Conservation (phyloP, 2,329 filamentous ascomycete species). For the Tolypocladium paradoxum region DNA sequence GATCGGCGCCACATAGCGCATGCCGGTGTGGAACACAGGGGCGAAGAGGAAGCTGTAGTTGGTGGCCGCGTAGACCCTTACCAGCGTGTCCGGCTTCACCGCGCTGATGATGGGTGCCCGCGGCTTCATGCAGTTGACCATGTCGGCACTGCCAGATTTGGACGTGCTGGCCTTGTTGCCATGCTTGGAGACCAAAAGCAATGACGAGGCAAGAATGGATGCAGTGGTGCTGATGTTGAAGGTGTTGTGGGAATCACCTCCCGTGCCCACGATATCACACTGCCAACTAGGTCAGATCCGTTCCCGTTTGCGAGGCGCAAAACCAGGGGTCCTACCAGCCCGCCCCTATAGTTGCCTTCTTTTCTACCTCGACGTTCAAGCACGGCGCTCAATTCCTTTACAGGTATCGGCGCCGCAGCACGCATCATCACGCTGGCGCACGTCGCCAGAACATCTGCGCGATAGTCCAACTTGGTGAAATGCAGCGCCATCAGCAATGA, state of each 20-base stretch:
- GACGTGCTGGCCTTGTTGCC: slow-evolving; percentile 93
- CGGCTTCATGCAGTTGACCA: slow-evolving; percentile 66
- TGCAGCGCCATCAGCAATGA: slow-evolving; percentile 84
- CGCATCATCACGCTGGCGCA: slow-evolving; percentile 77
- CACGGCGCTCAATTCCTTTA: slow-evolving; percentile 46
- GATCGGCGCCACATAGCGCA: slow-evolving; percentile 78
- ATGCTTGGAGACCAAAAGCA: slow-evolving; percentile 85
- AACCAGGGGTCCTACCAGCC: slow-evolving; percentile 53
- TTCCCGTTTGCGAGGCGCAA: not conserved
- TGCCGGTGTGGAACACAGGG: slow-evolving; percentile 90
- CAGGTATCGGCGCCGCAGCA: slow-evolving; percentile 64
- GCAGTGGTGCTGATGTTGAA: slow-evolving; percentile 97
- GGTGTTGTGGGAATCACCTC: slow-evolving; percentile 91
- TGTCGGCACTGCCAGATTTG: slow-evolving; percentile 88
- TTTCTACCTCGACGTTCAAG: slow-evolving; percentile 49
- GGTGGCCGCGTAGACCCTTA: slow-evolving; percentile 61
- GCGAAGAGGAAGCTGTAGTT: slow-evolving; percentile 97
- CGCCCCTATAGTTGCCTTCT: slow-evolving; percentile 69
- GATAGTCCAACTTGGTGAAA: slow-evolving; percentile 77
- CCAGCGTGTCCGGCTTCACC: slow-evolving; percentile 61
- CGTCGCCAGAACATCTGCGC: slow-evolving; percentile 75
- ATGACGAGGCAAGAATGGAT: slow-evolving; percentile 79
- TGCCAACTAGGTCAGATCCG: slow-evolving; percentile 13
- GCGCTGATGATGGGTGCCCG: slow-evolving; percentile 63
- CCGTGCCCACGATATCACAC: slow-evolving; percentile 94